Percentiles rank a stretch among this genome's conserved stretches.
Conservation (phyloP, 331 rosid species). For the Phaseolus coccineus region DNA sequence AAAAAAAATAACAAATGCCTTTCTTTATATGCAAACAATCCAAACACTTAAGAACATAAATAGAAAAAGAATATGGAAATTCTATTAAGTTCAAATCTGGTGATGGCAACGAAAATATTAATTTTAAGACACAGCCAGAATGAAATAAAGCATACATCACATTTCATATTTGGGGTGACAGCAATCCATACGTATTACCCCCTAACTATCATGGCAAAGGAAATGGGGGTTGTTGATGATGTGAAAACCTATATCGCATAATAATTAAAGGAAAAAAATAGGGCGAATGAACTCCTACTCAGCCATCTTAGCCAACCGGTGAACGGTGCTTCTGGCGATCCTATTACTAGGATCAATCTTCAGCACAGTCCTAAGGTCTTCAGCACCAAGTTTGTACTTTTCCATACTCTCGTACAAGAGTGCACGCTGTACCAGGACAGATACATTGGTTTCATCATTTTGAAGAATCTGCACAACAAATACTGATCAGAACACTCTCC, state of each 20-base stretch:
- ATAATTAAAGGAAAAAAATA: conserved; percentile 1
- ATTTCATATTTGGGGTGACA: conserved; percentile 41
- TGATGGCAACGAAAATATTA: conserved; percentile 45
- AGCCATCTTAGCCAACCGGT: conserved; percentile 87
- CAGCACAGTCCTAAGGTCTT: conserved; percentile 87
- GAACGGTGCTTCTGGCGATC: conserved; percentile 94
- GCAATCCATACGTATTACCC: conserved; percentile 44
- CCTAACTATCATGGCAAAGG: conserved; percentile 32
- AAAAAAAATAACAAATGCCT: conserved; percentile 4
- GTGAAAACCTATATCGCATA: conserved; percentile 37
- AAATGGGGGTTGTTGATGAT: conserved; percentile 38
- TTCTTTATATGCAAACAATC: conserved; percentile 34
- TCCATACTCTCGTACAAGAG: conserved; percentile 98
- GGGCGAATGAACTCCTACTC: conserved; percentile 51
- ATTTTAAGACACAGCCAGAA: conserved; percentile 41
- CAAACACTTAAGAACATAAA: conserved; percentile 14
- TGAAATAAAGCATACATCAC: conserved; percentile 44
- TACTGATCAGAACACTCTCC: conserved; percentile 35
- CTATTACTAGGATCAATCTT: conserved; percentile 90
- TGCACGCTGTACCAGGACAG: conserved; percentile 94
- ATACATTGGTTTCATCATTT: conserved; percentile 66
- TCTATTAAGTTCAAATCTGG: conserved; percentile 43
- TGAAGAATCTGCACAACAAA: conserved; percentile 73
- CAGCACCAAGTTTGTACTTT: conserved; percentile 94
- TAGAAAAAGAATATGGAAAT: conserved; percentile 39